Evolutionary conservation across 1,139 yeast species (phyloP).

Genomic region (Citeromyces siamensis): DNA sequence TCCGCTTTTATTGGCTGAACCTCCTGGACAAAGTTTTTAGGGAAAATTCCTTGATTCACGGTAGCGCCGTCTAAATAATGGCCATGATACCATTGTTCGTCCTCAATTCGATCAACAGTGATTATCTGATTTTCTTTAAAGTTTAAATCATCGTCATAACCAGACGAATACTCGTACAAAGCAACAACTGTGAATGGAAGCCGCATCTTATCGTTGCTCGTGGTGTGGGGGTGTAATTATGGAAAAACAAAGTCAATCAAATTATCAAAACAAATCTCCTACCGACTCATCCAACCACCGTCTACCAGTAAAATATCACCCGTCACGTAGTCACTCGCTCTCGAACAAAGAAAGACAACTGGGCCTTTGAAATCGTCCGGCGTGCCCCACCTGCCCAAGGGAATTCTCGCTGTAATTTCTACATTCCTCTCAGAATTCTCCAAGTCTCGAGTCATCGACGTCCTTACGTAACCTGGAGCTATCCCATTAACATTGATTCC

Average conservation of each 20-base stretch:
- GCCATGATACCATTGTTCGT: conserved; percentile 88
- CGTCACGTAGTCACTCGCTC: conserved; percentile 37
- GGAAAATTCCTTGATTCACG: conserved; percentile 64
- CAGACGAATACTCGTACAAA: conserved; percentile 61
- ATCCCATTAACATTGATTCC: conserved; percentile 42
- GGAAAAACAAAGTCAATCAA: not conserved
- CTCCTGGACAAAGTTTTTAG: conserved; percentile 65
- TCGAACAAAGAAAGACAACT: conserved; percentile 32
- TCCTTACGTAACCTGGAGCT: conserved; percentile 43
- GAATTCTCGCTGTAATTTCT: conserved; percentile 30
- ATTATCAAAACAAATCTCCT: not conserved
- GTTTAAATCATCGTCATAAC: conserved; percentile 72
- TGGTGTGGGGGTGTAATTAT: not conserved
- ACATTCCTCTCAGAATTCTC: conserved; percentile 20
- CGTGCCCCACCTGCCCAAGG: conserved; percentile 36
- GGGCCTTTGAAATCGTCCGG: conserved; percentile 48
- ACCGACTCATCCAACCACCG: conserved; percentile 34
- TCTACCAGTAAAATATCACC: conserved; percentile 43
- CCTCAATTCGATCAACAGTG: conserved; percentile 67
- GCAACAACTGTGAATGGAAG: conserved; percentile 65
- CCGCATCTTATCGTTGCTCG: not conserved
- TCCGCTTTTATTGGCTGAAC: conserved; percentile 9
- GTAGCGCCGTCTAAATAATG: conserved; percentile 27
- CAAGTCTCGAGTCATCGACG: conserved; percentile 34
- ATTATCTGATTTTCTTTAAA: conserved; percentile 59